These are phyloP conservation scores for Candida fluviatilis DNA, from an alignment of 805 yeast genomes.

Conservation along the genomic window DNA sequence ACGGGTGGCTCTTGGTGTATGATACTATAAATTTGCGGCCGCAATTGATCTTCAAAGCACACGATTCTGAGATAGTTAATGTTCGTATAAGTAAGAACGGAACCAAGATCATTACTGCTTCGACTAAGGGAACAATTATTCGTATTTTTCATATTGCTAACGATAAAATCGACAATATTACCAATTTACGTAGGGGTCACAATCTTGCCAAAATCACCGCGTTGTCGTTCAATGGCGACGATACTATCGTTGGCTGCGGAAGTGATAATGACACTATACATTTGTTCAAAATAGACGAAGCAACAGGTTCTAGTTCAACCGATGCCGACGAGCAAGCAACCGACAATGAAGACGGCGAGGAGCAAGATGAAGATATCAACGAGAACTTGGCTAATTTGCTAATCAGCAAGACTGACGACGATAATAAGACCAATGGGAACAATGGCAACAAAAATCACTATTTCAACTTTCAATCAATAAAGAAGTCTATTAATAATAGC, in stretches of 20 bases:
- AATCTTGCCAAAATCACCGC: slow-evolving; percentile 31
- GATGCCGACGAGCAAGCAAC: slow-evolving; percentile 8
- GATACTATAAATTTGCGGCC: slow-evolving; percentile 33
- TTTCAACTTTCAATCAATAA: slow-evolving; percentile 20
- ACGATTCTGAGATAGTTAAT: slow-evolving; percentile 31
- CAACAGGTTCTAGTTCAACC: slow-evolving; percentile 1
- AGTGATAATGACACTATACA: slow-evolving; percentile 41
- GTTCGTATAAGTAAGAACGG: slow-evolving; percentile 25
- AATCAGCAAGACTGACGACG: slow-evolving; percentile 18
- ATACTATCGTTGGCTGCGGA: slow-evolving; percentile 34
- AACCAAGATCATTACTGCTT: slow-evolving; percentile 35
- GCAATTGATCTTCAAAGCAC: slow-evolving; percentile 35
- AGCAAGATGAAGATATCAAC: slow-evolving; percentile 28
- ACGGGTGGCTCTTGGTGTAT: slow-evolving; percentile 39
- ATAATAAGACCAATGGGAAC: slow-evolving; percentile 4
- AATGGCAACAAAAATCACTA: slow-evolving; percentile 12
- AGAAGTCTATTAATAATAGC: slow-evolving; percentile 27
- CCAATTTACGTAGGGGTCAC: slow-evolving; percentile 38
- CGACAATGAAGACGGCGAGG: slow-evolving; percentile 5
- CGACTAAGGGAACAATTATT: slow-evolving; percentile 40
- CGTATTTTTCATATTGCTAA: slow-evolving; percentile 26
- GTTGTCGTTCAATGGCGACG: slow-evolving; percentile 31
- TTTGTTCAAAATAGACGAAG: slow-evolving; percentile 23
- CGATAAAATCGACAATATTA: slow-evolving; percentile 21
- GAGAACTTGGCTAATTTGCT: slow-evolving; percentile 39